Base-by-base conservation (phyloP, 805 yeast genomes). In the Saccharomyces jurei region DNA sequence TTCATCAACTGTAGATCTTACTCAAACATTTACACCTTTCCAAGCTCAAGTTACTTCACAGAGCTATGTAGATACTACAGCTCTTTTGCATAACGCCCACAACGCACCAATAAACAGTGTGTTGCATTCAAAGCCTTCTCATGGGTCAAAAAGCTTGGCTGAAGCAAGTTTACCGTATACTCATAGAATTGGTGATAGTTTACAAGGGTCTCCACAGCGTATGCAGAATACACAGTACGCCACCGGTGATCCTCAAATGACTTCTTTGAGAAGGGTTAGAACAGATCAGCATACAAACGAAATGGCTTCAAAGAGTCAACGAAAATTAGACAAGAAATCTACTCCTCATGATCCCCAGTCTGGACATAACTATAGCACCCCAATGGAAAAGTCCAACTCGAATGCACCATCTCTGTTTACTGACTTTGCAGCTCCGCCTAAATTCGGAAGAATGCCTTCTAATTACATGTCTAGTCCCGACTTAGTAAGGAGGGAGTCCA, bases 1-100 rank as follows among this genome's bases (percentile, higher is more conserved):
- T 44, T 73, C 77, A 1, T 77, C 82, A 2, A 66, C 64, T 25
- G 53, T 70, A 22, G 80, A 78, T 58, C 58, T 71, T 22, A 52
- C 62, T 13, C 67, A 66, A 48, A 51, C 58, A 32, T 59, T 65
- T 44, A 60, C 65, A 6, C 66, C 68, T 21, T 62, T 54, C 31
- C 60, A 59, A 21, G 54, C 51, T 13, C 56, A 52, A 29, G 14
- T 29, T 9, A 28, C 17, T 48, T 22, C 36, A 1, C 50, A 48
- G 14, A 31, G 36, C 14, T 22, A 32, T 14, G 30, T 27, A 22
- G 41, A 48, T 8, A 22, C 36, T 6, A n/a, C 30, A 14, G 31
- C 44, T 50, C 52, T 32, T 41, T 30, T 30, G 26, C 31, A 27
- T 26, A 27, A 28, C 29, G 26, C 41, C 3, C 41, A 31, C 13